Percentiles rank a stretch among this genome's conserved stretches.
phyloP scores from a whole-genome alignment of 2,329 filamentous ascomycete species.

The Didymella exigua region DNA sequence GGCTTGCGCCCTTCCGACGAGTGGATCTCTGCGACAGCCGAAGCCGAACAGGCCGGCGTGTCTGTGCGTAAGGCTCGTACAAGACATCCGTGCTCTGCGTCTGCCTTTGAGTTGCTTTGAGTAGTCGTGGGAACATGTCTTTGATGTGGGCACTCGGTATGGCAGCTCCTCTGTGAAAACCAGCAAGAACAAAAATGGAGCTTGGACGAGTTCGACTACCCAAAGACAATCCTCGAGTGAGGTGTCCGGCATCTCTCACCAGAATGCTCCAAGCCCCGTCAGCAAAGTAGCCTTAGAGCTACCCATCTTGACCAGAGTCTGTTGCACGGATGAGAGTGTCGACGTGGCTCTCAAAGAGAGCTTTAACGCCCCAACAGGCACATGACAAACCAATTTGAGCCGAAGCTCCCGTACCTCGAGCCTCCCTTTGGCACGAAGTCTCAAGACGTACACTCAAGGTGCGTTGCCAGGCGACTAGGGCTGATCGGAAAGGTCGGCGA shows the following conservation, averaged over 20 bases:
- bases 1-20: conserved; percentile 62
- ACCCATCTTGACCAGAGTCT: conserved; percentile 69
- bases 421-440: conserved; percentile 46
- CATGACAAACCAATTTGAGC: conserved; percentile 68
- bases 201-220: conserved; percentile 48
- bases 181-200: conserved; percentile 7
- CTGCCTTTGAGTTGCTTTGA: conserved; percentile 34
- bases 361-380: conserved; percentile 74
- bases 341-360: conserved; percentile 78
- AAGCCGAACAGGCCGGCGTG: conserved; percentile 39
- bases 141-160: conserved; percentile 44
- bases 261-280: conserved; percentile 53
- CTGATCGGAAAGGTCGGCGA: conserved; percentile 72
- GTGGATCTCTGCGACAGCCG: conserved; percentile 52
- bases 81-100: conserved; percentile 48
- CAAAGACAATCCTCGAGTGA: conserved; percentile 57
- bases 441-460: conserved; percentile 26
- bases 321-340: conserved; percentile 72
- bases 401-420: conserved; percentile 53
- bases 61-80: conserved; percentile 54
- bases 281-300: conserved; percentile 56
- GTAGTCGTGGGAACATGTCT: conserved; percentile 35
- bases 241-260: conserved; percentile 58
- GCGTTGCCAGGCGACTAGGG: conserved; percentile 32
- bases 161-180: conserved; percentile 37